Evolutionary conservation across 345 rosid species (phyloP), one percentile per base, ranked within the genome.

Genomic region (Physaria fendleri): DNA sequence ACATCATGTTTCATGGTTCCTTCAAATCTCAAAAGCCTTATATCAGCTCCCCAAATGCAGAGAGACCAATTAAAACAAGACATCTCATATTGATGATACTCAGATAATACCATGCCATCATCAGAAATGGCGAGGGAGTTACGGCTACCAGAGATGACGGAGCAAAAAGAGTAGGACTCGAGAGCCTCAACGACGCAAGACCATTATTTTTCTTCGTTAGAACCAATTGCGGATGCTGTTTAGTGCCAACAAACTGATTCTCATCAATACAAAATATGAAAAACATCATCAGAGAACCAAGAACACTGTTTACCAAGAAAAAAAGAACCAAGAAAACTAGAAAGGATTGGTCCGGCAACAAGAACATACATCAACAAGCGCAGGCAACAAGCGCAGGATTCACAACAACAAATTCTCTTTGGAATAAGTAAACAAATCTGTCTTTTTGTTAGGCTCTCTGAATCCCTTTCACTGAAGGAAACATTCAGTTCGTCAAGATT

Each of bases 371-470:
- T 85, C 79, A 2, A 81, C 96, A 64, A 72, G 73, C 0, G n/a
- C n/a, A n/a, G n/a, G n/a, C n/a, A n/a, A n/a, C n/a, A n/a, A 72
- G 73, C 0, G 79, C 71, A 56, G 90, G 95, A 64, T 81, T 73
- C 51, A 88, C 90, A 0, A 79, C 73, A 2, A 93, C 95, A 54
- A 71, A 88, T 71, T 92, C 98, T 64, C 87, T 73, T 74, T 92
- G 98, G 73, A 85, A 88, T 42, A 92, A 6, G 63, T 84, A 88
- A 53, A 85, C 83, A 61, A 44, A 81, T 74, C 74, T 82, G 24
- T 56, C 62, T 18, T 46, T n/a, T 66, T 6, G 54, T 18, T 34
- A 67, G 44, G 24, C 39, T 51, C 69, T 49, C 74, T 22, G 62
- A 56, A 35, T 50, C 65, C 0, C 46, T 54, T 17, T 63, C 70